Evolutionary conservation across 257 asterid species (phyloP), one percentile per base, ranked within the genome.

Genomic region (Osmanthus fragrans): DNA sequence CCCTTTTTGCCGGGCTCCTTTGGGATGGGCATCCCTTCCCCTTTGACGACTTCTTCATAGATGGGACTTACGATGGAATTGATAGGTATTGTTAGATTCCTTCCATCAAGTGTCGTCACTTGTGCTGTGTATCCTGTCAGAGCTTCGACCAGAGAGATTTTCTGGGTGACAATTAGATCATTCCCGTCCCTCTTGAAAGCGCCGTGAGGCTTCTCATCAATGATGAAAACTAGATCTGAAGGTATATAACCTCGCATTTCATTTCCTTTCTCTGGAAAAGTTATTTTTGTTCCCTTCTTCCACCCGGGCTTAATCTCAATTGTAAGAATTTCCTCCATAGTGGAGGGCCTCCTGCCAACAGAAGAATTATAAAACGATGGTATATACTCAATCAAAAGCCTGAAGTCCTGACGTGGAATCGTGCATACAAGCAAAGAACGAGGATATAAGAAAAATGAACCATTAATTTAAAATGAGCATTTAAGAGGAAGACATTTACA

Each of bases 261-360:
- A 13, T 91, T 88, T 75, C 98, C 98, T 80, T 92, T 94, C 79
- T 94, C 97, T 5, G 95, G 98, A 71, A 94, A 94, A 21, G 98
- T 94, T 82, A 94, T 90, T 77, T 94, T 94, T 10, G 98, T 94
- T 63, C 98, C 98, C 84, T 94, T 92, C 80, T 94, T 94, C 98
- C 98, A 92, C 18, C 98, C 98, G 7, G 98, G 97, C 80, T 89
- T 94, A 11, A 94, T 91, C 77, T 88, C 95, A 7, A 94, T 92
- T 0, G 94, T 85, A 58, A 92, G 90, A 70, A 92, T 86, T 84
- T 94, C 98, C 82, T 92, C 96, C 18, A 82, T 78, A 3, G 92
- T 82, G 27, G 84, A 49, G 64, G 93, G 90, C 80, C 92, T 86
- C 90, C 98, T 94, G 91, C 73, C 54, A 60, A 77, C 29, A 65